Conservation (phyloP, 2,329 filamentous ascomycete genomes). For the Zasmidium angulare region DNA sequence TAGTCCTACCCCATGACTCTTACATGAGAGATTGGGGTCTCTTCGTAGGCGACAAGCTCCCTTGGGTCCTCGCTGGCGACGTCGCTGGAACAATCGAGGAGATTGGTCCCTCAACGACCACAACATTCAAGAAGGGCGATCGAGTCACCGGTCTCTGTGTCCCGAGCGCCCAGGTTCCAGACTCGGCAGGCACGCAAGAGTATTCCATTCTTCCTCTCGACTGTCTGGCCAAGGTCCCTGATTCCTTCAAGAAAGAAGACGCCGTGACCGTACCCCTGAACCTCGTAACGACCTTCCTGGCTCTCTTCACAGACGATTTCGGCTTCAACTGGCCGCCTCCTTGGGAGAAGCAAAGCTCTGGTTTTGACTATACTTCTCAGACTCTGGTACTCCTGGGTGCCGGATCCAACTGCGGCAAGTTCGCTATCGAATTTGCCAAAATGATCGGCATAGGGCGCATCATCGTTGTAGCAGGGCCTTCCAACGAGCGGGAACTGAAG, state of each 20-base stretch:
- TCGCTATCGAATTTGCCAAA: not conserved
- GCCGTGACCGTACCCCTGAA: not conserved
- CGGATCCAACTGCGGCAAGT: not conserved
- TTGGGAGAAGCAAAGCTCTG: not conserved
- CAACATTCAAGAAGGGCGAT: not conserved
- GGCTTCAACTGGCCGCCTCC: not conserved
- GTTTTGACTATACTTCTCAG: not conserved
- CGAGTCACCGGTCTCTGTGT: not conserved
- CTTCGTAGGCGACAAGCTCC: not conserved
- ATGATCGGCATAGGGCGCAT: not conserved
- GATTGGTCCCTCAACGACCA: not conserved
- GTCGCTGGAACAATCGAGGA: not conserved
- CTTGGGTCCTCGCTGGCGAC: not conserved
- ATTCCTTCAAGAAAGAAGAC: not conserved
- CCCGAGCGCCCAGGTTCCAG: not conserved
- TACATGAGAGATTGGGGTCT: not conserved
- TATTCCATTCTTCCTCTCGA: not conserved
- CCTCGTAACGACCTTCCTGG: not conserved
- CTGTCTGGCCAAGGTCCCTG: not conserved
- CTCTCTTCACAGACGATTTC: not conserved
- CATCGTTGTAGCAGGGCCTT: not conserved
- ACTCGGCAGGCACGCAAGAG: not conserved
- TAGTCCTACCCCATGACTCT: not conserved
- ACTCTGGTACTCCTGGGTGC: not conserved
- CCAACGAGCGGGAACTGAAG: not conserved